A percentile compares a stretch with the other conserved stretches of the same genome.
Conservation (phyloP, 2,329 filamentous ascomycete genomes). For the Delphinella strobiligena region DNA sequence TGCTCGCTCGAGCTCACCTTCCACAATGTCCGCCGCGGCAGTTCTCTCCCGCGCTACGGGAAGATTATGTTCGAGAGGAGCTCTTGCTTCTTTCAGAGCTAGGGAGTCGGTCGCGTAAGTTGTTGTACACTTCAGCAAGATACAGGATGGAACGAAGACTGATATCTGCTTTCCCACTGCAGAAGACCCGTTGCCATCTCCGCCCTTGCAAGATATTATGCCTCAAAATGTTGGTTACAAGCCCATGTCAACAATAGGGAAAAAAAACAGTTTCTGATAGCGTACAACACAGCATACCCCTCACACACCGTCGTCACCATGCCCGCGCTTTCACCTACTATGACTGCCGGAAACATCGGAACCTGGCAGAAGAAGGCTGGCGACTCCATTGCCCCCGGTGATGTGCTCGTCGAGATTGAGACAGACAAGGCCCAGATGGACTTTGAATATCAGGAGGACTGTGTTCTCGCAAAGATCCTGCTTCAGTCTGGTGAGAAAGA, state of each 20-base stretch:
- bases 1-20: slow-evolving; percentile 5
- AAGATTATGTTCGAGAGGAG: slow-evolving; percentile 27
- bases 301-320: slow-evolving; percentile 93
- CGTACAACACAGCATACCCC: slow-evolving; percentile 63
- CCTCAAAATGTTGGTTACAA: slow-evolving; percentile 50
- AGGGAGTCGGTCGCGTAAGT: slow-evolving; percentile 24
- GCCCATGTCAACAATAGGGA: slow-evolving; percentile 8
- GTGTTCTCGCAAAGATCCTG: slow-evolving; percentile 85
- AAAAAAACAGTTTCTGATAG: slow-evolving; percentile 13
- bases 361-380: slow-evolving; percentile 96
- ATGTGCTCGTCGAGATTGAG: slow-evolving; percentile 85
- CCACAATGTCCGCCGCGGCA: slow-evolving; percentile 42
- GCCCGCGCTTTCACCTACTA: slow-evolving; percentile 95
- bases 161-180: slow-evolving; percentile 9
- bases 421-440: slow-evolving; percentile 99
- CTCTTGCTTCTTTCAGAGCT: slow-evolving; percentile 19
- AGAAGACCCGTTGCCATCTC: slow-evolving; percentile 41
- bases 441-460: slow-evolving; percentile 98
- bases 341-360: slow-evolving; percentile 94
- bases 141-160: too few species aligned
- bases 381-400: slow-evolving; percentile 75
- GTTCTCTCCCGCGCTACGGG: slow-evolving; percentile 32
- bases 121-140: too few species aligned
- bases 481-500: slow-evolving; percentile 92
- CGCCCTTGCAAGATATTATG: slow-evolving; percentile 54